These are phyloP conservation scores for Penicillium capsulatum DNA, from an alignment of 2,329 filamentous ascomycete genomes.

Conservation along the genomic window DNA sequence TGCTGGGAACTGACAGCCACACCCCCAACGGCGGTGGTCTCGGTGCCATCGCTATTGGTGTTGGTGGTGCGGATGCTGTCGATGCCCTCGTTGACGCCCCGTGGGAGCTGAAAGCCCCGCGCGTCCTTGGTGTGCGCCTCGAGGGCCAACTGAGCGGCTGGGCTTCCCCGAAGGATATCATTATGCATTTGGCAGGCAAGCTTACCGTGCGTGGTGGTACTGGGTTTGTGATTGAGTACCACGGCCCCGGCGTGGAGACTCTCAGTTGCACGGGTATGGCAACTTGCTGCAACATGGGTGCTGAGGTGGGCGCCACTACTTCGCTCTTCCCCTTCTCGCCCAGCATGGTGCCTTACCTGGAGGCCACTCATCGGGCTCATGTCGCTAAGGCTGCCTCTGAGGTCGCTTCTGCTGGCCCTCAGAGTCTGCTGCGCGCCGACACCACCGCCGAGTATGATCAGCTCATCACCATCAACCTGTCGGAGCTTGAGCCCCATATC, in stretches of 20 bases:
- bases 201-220: slow-evolving; percentile 98
- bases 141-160: slow-evolving; percentile 86
- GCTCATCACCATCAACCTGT: slow-evolving; percentile 92
- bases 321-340: slow-evolving; percentile 98
- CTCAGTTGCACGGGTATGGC: slow-evolving; percentile 83
- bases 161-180: slow-evolving; percentile 94
- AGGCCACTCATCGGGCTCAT: slow-evolving; percentile 79
- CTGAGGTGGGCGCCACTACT: slow-evolving; percentile 70
- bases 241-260: slow-evolving; percentile 66
- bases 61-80: slow-evolving; percentile 95
- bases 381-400: slow-evolving; percentile 86
- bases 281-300: slow-evolving; percentile 69
- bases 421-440: slow-evolving; percentile 71
- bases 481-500: slow-evolving; percentile 92
- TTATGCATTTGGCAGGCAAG: slow-evolving; percentile 94
- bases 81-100: slow-evolving; percentile 97
- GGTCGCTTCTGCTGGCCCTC: slow-evolving; percentile 60
- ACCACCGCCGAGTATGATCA: slow-evolving; percentile 93
- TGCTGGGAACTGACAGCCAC: slow-evolving; percentile 97
- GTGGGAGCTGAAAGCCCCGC: slow-evolving; percentile 97
- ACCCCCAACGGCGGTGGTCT: slow-evolving; percentile 96
- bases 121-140: slow-evolving; percentile 93
- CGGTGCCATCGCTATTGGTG: slow-evolving; percentile 90
- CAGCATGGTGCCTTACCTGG: slow-evolving; percentile 93
- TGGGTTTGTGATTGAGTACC: slow-evolving; percentile 64